Conservation (phyloP, 2,329 filamentous ascomycete genomes). For the Epichloe bromicola region DNA sequence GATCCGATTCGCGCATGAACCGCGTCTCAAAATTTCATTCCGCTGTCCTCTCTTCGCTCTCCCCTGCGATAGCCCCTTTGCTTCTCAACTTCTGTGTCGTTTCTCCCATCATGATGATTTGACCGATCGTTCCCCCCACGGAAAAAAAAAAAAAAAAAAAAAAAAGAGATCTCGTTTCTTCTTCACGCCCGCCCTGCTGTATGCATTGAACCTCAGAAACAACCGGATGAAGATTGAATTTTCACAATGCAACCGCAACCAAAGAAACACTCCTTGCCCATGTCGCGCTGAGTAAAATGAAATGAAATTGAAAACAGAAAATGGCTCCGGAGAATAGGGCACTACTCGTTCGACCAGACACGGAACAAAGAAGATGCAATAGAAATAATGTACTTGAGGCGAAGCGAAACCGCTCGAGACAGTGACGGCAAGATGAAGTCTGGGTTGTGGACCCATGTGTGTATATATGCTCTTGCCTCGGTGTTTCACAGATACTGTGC, state of each 20-base stretch:
- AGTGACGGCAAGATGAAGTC: background rate
- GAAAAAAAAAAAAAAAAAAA: background rate
- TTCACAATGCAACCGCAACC: background rate
- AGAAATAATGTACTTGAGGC: no score
- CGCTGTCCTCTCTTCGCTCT: background rate
- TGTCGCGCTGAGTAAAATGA: no score
- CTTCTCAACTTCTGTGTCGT: background rate
- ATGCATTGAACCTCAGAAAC: background rate
- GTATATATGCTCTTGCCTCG: background rate
- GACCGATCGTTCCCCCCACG: background rate
- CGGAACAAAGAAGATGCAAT: background rate
- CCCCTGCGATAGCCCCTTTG: background rate
- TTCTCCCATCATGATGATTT: background rate
- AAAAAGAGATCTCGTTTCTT: background rate
- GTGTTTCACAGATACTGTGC: conserved; percentile 2
- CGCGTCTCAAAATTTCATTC: background rate
- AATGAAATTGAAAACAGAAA: background rate
- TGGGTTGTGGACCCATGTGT: background rate
- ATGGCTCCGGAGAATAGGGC: no score
- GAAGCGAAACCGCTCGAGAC: background rate
- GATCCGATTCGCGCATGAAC: background rate
- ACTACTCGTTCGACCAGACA: background rate
- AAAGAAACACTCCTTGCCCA: background rate
- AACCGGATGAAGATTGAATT: background rate
- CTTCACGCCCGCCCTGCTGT: background rate